Base-by-base conservation (phyloP, 805 yeast species). In the Ogataea haglerorum region DNA sequence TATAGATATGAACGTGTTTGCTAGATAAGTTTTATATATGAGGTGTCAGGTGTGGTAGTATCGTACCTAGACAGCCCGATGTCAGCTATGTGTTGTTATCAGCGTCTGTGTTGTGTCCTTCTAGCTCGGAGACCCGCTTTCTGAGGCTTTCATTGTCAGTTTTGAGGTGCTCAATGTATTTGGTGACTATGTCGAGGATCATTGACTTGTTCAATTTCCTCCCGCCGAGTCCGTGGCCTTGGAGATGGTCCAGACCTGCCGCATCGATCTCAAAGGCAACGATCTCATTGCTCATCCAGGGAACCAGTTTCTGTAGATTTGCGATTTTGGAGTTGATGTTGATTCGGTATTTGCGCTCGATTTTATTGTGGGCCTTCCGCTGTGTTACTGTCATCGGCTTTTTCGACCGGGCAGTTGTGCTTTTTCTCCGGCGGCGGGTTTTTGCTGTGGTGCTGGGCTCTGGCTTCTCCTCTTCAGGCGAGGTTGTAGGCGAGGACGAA, bases 241-340 rank as follows among this genome's bases (percentile, higher is more conserved):
- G 51, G 8, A 38, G 45, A 9, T 42, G 48, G 6, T 36, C 30
- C 13, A 30, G 38, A 10, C 28, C 23, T 15, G 30, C 27, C 6
- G 43, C 63, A 47, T 75, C 82, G 52, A 79, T 69, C 52, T 76
- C 83, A 54, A 80, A 80, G 0, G 84, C 83, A 3, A 82, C 75
- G 47, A 75, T 75, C 45, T 79, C 85, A 36, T 68, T 61, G 3
- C 81, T 75, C 38, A 80, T 76, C 78, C 82, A 76, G 10, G 89
- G 89, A 25, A 82, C 81, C 17, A 82, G 68, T 51, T 73, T 74
- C 54, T 80, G 85, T 39, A 82, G 61, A 22, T 79, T 78, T 4
- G 84, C 84, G 41, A 82, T 82, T 57, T 80, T 82, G 10, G 84
- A 76, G 56, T 82, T 82, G 58, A 82, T 80, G 58, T 82, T 82